Evolutionary conservation across 106 monocot genomes (phyloP), one percentile per base, ranked within the genome.

Genomic region (Allium cepa): DNA sequence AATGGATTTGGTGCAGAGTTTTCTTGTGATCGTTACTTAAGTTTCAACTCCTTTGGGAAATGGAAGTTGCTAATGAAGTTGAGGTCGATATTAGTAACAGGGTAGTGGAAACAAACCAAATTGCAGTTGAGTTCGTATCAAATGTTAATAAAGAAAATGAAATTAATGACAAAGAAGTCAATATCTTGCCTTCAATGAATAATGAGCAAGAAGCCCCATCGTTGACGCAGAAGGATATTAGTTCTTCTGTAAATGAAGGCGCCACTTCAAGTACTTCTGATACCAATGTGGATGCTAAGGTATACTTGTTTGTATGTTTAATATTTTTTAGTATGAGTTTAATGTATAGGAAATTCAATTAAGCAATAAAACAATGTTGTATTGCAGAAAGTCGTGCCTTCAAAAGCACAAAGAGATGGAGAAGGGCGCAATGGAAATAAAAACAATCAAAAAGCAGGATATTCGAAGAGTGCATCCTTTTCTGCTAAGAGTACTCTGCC

Each of bases 391-490:
- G 49, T 5, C 15, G 66, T 63, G 49, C 4, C 53, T 27, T 50
- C 57, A 22, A 77, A 82, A 63, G 69, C 10, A 11, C 60, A 71
- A 47, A 81, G 69, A 56, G 69, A 49, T 56, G 52, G 50, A 36
- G 59, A 36, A 8, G 59, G 10, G 26, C 73, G 26, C 64, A 74
- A 69, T 70, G 73, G 73, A 3, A 15, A 51, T 3, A 14, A 63
- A 4, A 56, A 60, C 59, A 73, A 45, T 47, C 63, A 55, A 50
- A 80, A 56, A 67, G 69, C 75, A 15, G 71, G 18, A 36, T 73
- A 85, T 59, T 78, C 78, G 11, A 77, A 85, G 67, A 82, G 80
- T 57, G 56, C 80, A 48, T 78, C 89, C 11, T 80, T 89, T 46
- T 64, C 89, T 48, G 55, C 80, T 49, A 78, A 63, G 71, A 70